Conservation (phyloP, 352 stramenopile species). For the Pseudoperonospora humuli region DNA sequence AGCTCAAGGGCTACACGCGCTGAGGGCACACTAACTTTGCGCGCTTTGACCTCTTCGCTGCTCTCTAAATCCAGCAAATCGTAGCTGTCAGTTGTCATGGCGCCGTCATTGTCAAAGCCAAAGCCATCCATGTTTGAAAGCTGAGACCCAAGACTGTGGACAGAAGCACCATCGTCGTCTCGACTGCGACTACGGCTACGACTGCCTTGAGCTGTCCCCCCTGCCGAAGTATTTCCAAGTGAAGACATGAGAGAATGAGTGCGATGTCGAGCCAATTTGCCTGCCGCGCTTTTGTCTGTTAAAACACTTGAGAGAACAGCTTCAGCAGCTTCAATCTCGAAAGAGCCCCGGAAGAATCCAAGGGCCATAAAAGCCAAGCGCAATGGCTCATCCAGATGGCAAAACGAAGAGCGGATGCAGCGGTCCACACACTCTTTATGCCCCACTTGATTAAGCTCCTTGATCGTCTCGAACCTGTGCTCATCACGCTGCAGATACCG, state of each 20-base stretch:
- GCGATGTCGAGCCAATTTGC: too few relatives aligned
- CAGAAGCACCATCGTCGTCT: conserved; percentile 47
- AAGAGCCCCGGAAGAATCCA: conserved; percentile 76
- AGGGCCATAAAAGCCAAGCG: conserved; percentile 78
- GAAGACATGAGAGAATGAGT: conserved; percentile 23
- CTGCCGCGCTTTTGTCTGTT: conserved; percentile 8
- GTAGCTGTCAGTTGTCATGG: conserved; percentile 73
- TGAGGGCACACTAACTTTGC: conserved; percentile 32
- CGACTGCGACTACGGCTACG: conserved; percentile 17
- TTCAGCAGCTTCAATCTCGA: conserved; percentile 59
- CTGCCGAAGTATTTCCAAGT: conserved; percentile 13
- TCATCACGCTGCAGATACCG: conserved; percentile 61
- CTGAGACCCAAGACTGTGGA: conserved; percentile 55
- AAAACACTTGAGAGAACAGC: conserved; percentile 56
- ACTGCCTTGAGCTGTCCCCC: conserved; percentile 33
- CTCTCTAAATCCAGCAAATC: conserved; percentile 69
- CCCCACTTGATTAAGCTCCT: conserved; percentile 62
- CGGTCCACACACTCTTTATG: conserved; percentile 74
- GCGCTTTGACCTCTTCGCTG: conserved; percentile 52
- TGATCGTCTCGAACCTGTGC: conserved; percentile 62
- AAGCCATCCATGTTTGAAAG: conserved; percentile 66
- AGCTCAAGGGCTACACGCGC: conserved; percentile 46
- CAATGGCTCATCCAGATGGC: conserved; percentile 57
- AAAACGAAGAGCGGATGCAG: conserved; percentile 79
- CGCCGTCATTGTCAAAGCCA: conserved; percentile 68